A percentile compares a stretch with the other conserved stretches of the same genome.
These are phyloP conservation scores for Zalaria obscura DNA, from an alignment of 2,329 filamentous ascomycete genomes.

Conservation along the genomic window DNA sequence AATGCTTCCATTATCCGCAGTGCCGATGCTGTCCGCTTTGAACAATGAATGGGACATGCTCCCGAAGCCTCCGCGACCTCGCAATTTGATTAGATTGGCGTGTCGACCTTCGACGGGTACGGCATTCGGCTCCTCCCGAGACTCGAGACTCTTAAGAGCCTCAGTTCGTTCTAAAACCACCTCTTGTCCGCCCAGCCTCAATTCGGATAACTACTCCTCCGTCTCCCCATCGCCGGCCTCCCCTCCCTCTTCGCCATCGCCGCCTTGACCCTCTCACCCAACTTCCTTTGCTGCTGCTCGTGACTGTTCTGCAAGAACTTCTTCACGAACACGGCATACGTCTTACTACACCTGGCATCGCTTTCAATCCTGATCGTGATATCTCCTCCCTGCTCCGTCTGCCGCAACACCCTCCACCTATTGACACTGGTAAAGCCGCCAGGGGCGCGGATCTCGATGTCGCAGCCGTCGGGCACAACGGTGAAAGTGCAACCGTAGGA, in stretches of 20 bases:
- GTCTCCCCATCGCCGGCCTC: constrained; percentile 1
- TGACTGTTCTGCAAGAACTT: constrained; percentile 18
- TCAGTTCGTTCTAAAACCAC: too few species aligned
- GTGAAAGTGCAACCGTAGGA: constrained; percentile 17
- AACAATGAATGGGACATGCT: too few species aligned
- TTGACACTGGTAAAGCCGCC: constrained; percentile 19
- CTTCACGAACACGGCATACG: constrained; percentile 19
- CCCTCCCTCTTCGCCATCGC: neutral
- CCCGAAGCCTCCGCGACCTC: too few species aligned
- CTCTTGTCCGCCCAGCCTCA: too few species aligned
- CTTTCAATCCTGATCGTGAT: constrained; percentile 12
- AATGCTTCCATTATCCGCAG: too few species aligned
- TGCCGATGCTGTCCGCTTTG: too few species aligned
- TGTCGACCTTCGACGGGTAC: too few species aligned
- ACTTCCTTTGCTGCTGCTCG: constrained; percentile 14
- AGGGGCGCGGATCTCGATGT: constrained; percentile 19
- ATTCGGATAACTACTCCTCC: neutral
- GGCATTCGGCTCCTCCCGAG: too few species aligned
- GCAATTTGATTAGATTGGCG: too few species aligned
- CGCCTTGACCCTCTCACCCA: constrained; percentile 13
- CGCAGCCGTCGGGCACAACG: constrained; percentile 15
- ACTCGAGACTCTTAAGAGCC: too few species aligned
- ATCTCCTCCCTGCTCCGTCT: constrained; percentile 4
- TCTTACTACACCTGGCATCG: constrained; percentile 16
- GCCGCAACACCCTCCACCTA: constrained; percentile 16